Conservation (phyloP, 768 basidiomycete genomes). For the Clavulina sp. region DNA sequence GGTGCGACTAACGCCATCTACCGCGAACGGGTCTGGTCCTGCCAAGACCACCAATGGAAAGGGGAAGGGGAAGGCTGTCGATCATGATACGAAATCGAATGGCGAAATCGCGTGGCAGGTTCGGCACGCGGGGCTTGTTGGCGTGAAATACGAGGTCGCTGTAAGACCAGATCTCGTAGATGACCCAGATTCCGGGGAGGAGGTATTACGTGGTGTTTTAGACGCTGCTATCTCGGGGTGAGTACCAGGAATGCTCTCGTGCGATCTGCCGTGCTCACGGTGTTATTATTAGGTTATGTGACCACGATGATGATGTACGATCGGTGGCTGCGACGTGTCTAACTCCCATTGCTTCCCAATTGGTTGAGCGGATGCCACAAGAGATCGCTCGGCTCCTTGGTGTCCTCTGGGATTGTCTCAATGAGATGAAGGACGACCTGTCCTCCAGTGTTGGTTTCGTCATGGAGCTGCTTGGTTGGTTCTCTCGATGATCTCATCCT, state of each 20-base stretch:
- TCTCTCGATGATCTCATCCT: not conserved
- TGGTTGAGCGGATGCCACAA: slow-evolving; percentile 59
- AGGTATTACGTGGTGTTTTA: slow-evolving; percentile 64
- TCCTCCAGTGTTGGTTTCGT: slow-evolving; percentile 93
- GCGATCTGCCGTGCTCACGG: slow-evolving; percentile 1
- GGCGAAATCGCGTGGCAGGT: slow-evolving; percentile 83
- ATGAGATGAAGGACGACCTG: slow-evolving; percentile 88
- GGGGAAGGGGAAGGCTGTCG: slow-evolving; percentile 13
- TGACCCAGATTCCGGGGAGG: slow-evolving; percentile 26
- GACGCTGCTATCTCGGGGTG: slow-evolving; percentile 85
- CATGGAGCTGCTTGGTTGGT: slow-evolving; percentile 84
- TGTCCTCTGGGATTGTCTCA: slow-evolving; percentile 80
- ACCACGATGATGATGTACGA: slow-evolving; percentile 90
- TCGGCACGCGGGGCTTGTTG: slow-evolving; percentile 90
- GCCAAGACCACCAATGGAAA: slow-evolving; percentile 2
- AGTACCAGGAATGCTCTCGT: slow-evolving; percentile 14
- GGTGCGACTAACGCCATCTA: slow-evolving; percentile 50
- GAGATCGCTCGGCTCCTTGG: slow-evolving; percentile 56
- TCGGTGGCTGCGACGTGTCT: slow-evolving; percentile 88
- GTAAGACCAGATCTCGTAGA: slow-evolving; percentile 74
- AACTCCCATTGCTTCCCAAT: slow-evolving; percentile 64
- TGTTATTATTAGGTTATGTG: slow-evolving; percentile 44
- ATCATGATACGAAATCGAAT: slow-evolving; percentile 28
- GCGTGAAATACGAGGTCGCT: slow-evolving; percentile 95
- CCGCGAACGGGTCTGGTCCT: not conserved